Percentiles rank a stretch among this genome's conserved stretches.
These are phyloP conservation scores for Mesembryanthemum crystallinum DNA, from an alignment of 148 eudicot genomes.

Conservation along the genomic window DNA sequence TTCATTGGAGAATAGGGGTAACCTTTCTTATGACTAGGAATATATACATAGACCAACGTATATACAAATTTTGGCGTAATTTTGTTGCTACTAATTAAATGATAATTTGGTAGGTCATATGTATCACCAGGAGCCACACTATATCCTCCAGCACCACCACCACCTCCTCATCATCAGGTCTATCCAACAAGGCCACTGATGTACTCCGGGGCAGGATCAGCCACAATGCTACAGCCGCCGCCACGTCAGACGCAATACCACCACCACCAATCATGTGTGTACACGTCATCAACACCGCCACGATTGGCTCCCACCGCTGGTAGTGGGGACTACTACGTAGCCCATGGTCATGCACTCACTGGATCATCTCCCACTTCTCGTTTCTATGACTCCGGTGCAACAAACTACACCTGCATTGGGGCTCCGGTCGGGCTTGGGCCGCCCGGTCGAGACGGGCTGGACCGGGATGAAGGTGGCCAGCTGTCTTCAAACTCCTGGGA, in stretches of 20 bases:
- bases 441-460: conserved; percentile 19
- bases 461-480: conserved; percentile 14
- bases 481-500: background rate
- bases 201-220: conserved; percentile 36
- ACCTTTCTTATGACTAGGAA: too few relatives aligned
- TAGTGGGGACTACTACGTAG: conserved; percentile 47
- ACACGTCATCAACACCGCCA: conserved; percentile 43
- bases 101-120: conserved; percentile 28
- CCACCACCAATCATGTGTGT: conserved; percentile 36
- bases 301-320: conserved; percentile 25
- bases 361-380: conserved; percentile 30
- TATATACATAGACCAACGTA: background rate
- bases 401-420: conserved; percentile 72
- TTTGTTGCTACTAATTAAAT: background rate
- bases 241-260: conserved; percentile 26
- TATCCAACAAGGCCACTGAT: conserved; percentile 53
- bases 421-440: conserved; percentile 58
- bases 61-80: background rate
- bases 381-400: background rate
- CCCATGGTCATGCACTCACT: conserved; percentile 50
- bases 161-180: conserved; percentile 40
- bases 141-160: conserved; percentile 27
- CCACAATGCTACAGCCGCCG: conserved; percentile 32
- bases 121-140: conserved; percentile 23
- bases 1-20: too few relatives aligned